A percentile compares a stretch with the other conserved stretches of the same genome.
phyloP scores from a whole-genome alignment of 1,284 basidiomycete genomes.

The Leucoagaricus sp. region DNA sequence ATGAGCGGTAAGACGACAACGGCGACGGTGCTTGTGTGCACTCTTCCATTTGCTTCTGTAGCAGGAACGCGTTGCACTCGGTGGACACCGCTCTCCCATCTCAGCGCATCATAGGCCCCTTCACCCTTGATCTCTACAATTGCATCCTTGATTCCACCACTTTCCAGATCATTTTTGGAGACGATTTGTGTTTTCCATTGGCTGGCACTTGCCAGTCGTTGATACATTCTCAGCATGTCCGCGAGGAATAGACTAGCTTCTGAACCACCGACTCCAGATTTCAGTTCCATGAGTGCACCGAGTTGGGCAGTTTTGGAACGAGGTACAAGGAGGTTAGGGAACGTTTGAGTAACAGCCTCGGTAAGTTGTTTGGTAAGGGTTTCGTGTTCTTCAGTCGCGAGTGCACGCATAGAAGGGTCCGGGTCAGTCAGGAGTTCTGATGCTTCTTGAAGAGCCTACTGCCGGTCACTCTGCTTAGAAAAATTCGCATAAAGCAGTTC shows the following conservation, averaged over 20 bases:
- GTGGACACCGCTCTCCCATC: slow-evolving; percentile 95
- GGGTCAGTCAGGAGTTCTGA: slow-evolving; percentile 67
- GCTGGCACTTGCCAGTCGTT: slow-evolving; percentile 58
- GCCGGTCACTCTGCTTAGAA: slow-evolving; percentile 28
- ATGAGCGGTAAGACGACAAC: slow-evolving; percentile 59
- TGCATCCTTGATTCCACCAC: slow-evolving; percentile 80
- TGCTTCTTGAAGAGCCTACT: slow-evolving; percentile 71
- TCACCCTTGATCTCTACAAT: slow-evolving; percentile 81
- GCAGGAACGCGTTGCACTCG: slow-evolving; percentile 93
- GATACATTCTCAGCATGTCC: slow-evolving; percentile 86
- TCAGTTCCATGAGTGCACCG: slow-evolving; percentile 87
- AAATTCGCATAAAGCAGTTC: background rate
- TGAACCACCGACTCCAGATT: slow-evolving; percentile 75
- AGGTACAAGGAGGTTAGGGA: slow-evolving; percentile 77
- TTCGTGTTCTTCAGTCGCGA: slow-evolving; percentile 75
- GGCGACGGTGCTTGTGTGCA: slow-evolving; percentile 93
- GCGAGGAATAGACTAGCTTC: slow-evolving; percentile 85
- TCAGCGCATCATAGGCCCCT: slow-evolving; percentile 77
- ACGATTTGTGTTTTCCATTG: slow-evolving; percentile 58
- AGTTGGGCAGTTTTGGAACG: slow-evolving; percentile 63
- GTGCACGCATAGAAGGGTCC: slow-evolving; percentile 74
- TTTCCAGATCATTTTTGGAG: slow-evolving; percentile 53
- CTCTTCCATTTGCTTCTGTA: slow-evolving; percentile 84
- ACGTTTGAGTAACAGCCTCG: slow-evolving; percentile 48
- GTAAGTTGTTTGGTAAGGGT: slow-evolving; percentile 52